phyloP scores from a whole-genome alignment of 495 filamentous ascomycete genomes.

The Neurospora pannonica region DNA sequence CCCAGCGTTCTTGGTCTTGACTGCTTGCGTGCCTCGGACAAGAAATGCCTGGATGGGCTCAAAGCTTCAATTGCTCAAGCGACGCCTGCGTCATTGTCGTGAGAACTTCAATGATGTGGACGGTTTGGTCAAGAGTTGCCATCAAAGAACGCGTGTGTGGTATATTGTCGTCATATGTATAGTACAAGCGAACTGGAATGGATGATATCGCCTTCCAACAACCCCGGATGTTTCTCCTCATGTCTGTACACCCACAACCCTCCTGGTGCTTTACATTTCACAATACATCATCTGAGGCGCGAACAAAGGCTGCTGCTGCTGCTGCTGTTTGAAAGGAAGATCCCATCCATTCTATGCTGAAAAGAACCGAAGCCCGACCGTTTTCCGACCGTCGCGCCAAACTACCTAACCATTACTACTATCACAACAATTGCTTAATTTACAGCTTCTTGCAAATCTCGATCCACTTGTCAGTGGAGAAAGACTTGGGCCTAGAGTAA shows the following conservation, averaged over 20 bases:
- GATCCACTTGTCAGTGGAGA: slow-evolving; percentile 92
- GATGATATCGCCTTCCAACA: not conserved
- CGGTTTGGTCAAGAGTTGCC: not conserved
- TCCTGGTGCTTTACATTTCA: not conserved
- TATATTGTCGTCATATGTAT: not conserved
- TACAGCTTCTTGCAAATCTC: slow-evolving; percentile 85
- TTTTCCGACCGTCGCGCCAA: slow-evolving; percentile 20
- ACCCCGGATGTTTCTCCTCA: not conserved
- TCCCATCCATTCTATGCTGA: slow-evolving; percentile 23
- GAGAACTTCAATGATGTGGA: not conserved
- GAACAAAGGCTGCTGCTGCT: not conserved
- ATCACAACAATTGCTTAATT: slow-evolving; percentile 19
- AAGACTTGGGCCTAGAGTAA: slow-evolving; percentile 74
- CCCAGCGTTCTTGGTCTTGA: not conserved
- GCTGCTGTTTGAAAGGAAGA: not conserved
- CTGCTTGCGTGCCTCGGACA: not conserved
- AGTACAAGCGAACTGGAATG: not conserved
- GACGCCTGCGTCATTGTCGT: not conserved
- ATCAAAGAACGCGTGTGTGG: not conserved
- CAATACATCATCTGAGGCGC: not conserved
- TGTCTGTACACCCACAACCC: not conserved
- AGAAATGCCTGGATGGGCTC: not conserved
- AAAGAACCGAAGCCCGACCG: slow-evolving; percentile 17
- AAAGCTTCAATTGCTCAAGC: not conserved
- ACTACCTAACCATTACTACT: slow-evolving; percentile 12